Evolutionary conservation across 495 filamentous ascomycete species (phyloP).

Genomic region (Tuber umbilicatum): DNA sequence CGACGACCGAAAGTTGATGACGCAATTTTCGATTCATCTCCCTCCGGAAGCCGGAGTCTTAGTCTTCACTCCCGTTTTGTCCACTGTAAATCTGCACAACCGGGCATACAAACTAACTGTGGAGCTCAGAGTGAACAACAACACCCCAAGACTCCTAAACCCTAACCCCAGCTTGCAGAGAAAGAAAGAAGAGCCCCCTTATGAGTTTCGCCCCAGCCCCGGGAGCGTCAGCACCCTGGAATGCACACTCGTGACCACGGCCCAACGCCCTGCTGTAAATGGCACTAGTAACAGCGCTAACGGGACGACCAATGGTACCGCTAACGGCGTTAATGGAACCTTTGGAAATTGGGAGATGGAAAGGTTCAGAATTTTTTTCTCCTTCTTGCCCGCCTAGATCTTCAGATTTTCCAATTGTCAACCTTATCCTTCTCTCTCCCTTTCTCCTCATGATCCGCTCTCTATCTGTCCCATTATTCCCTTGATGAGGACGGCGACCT

Average conservation of each 20-base stretch:
- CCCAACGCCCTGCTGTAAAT: slow-evolving; percentile 4
- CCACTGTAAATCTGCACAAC: slow-evolving; percentile 19
- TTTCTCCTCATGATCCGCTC: not conserved
- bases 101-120: slow-evolving; percentile 27
- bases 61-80: slow-evolving; percentile 33
- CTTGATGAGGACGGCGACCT: not conserved
- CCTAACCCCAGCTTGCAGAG: slow-evolving; percentile 21
- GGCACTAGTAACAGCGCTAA: slow-evolving; percentile 10
- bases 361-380: slow-evolving; percentile 57
- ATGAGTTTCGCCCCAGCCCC: slow-evolving; percentile 55
- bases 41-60: slow-evolving; percentile 30
- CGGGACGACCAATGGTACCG: not conserved
- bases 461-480: not conserved
- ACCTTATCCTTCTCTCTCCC: not conserved
- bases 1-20: slow-evolving; percentile 29
- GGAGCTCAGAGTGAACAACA: slow-evolving; percentile 28
- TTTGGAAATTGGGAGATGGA: slow-evolving; percentile 57
- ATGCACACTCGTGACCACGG: slow-evolving; percentile 52
- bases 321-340: not conserved
- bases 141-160: slow-evolving; percentile 11
- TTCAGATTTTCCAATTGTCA: not conserved
- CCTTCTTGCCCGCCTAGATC: slow-evolving; percentile 42
- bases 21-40: slow-evolving; percentile 37
- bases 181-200: slow-evolving; percentile 47
- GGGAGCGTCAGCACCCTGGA: slow-evolving; percentile 59